Evolutionary conservation across 345 rosid genomes (phyloP).

Genomic region (Syzygium jambos): DNA sequence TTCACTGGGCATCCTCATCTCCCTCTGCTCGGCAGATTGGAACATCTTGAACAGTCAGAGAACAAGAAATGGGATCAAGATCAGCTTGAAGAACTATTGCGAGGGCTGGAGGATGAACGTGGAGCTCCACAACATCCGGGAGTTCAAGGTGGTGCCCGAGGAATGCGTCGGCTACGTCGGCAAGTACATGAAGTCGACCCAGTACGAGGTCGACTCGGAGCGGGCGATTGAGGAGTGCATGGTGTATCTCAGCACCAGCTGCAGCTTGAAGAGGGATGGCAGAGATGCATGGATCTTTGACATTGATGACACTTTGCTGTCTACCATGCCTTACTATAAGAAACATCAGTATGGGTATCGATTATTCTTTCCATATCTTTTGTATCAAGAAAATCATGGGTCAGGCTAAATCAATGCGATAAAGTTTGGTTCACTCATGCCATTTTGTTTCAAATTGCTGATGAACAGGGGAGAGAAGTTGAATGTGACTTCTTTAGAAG

Average conservation of each 20-base stretch:
- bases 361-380: neutral
- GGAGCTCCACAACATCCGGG: slow-evolving; percentile 11
- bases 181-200: slow-evolving; percentile 3
- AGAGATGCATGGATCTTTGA: slow-evolving; percentile 16
- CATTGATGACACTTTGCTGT: slow-evolving; percentile 8
- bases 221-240: slow-evolving; percentile 9
- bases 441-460: neutral
- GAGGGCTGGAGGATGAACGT: slow-evolving; percentile 16
- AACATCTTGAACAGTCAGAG: slow-evolving; percentile 4
- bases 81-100: slow-evolving; percentile 14
- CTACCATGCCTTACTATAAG: slow-evolving; percentile 9
- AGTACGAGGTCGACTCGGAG: slow-evolving; percentile 4
- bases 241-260: slow-evolving; percentile 9
- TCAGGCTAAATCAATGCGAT: neutral
- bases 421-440: neutral
- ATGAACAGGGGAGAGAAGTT: slow-evolving; percentile 52
- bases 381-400: neutral
- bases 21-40: slow-evolving; percentile 6
- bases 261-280: slow-evolving; percentile 7
- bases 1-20: neutral
- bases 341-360: slow-evolving; percentile 8
- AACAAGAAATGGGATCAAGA: neutral
- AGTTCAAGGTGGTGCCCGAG: slow-evolving; percentile 7
- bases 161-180: slow-evolving; percentile 4
- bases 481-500: slow-evolving; percentile 43